These are phyloP conservation scores for Termitomyces sp. DNA, from an alignment of 768 basidiomycete species.

Conservation along the genomic window DNA sequence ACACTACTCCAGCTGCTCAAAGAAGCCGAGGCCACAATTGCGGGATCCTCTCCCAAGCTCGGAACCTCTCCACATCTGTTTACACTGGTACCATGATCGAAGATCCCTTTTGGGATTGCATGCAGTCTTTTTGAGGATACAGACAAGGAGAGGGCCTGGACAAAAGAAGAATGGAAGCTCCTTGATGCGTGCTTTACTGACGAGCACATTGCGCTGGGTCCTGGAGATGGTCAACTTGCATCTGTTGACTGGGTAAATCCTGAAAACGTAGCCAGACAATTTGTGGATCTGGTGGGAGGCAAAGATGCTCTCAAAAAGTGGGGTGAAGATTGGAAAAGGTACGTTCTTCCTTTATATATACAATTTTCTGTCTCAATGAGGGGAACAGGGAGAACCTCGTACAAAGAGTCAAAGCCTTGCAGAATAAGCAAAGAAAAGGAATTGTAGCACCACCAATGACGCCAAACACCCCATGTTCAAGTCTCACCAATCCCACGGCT, in stretches of 20 bases:
- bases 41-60: slow-evolving; percentile 7
- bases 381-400: slow-evolving; percentile 43
- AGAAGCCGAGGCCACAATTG: slow-evolving; percentile 52
- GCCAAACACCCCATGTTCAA: slow-evolving; percentile 22
- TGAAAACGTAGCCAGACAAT: slow-evolving; percentile 57
- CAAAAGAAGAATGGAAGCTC: slow-evolving; percentile 73
- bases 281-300: slow-evolving; percentile 45
- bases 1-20: slow-evolving; percentile 52
- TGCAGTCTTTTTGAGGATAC: not conserved
- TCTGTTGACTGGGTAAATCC: slow-evolving; percentile 47
- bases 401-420: slow-evolving; percentile 48
- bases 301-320: slow-evolving; percentile 28
- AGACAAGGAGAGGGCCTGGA: slow-evolving; percentile 41
- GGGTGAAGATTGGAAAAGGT: slow-evolving; percentile 58
- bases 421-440: slow-evolving; percentile 54
- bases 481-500: not conserved
- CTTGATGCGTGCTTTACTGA: slow-evolving; percentile 79
- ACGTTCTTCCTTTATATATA: slow-evolving; percentile 17
- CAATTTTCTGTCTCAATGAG: not conserved
- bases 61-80: not conserved
- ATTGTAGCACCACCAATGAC: slow-evolving; percentile 54
- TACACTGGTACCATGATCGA: not conserved
- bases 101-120: not conserved
- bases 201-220: slow-evolving; percentile 48
- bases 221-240: slow-evolving; percentile 32